Evolutionary conservation across 805 yeast species (phyloP), one percentile per base, ranked within the genome.

Genomic region (Maudiozyma barnettii): DNA sequence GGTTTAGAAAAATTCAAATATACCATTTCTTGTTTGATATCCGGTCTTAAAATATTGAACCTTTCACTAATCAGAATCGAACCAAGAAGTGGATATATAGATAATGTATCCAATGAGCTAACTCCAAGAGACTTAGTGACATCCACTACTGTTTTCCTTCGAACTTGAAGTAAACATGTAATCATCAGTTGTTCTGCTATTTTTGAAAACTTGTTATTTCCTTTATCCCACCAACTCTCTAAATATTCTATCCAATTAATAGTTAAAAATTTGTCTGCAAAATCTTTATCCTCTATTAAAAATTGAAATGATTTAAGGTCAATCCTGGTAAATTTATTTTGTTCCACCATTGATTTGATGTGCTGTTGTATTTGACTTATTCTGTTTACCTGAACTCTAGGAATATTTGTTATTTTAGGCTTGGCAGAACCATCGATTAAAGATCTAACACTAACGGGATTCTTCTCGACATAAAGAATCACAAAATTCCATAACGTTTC

Each of bases 401-500:
- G 63, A 0, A 64, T 52, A 40, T 61, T 64, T 31, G 41, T 8
- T 14, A 52, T 57, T 45, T 49, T 49, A 36, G 59, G 71, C 49
- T 49, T 56, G 45, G 56, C 39, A 0, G 76, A 60, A 0, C 89
- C 88, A 50, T 73, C 77, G 6, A 83, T 67, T 21, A 84, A 59
- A 0, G 72, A 67, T 43, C 84, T 68, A 0, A 82, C 79, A 1
- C 65, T 49, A 1, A 65, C 57, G 0, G 71, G 57, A 49, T 78
- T 72, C 10, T 65, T 66, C 12, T 65, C 64, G 2, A 73, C 72
- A 58, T 81, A 84, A 1, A 81, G 67, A 45, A 69, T 72, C 10
- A 78, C 71, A 49, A 84, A 75, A 52, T 82, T 69, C 95, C 95
- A 84, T 0, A 79, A 59, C 1, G 79, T 64, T 41, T 74, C 81